Evolutionary conservation across 2,329 filamentous ascomycete species (phyloP).

Genomic region (Aspergillus phoenicis): DNA sequence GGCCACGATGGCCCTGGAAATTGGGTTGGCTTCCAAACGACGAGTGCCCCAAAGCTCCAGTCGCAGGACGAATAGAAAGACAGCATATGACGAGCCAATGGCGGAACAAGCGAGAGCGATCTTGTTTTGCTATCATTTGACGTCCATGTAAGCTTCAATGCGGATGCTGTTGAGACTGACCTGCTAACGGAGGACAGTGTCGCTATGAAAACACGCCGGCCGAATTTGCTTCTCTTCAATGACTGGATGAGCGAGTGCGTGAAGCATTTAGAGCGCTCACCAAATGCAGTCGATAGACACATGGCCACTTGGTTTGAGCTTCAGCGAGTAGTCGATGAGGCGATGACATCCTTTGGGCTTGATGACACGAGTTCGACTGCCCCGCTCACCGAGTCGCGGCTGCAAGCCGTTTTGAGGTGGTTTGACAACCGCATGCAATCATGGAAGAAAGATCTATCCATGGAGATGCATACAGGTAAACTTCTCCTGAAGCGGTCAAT

Average conservation of each 20-base stretch:
- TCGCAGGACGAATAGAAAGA: slow-evolving; percentile 15
- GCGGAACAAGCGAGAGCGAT: slow-evolving; percentile 39
- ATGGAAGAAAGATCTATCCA: slow-evolving; percentile 34
- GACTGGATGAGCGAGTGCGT: slow-evolving; percentile 40
- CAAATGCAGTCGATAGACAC: slow-evolving; percentile 33
- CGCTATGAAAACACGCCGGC: slow-evolving; percentile 41
- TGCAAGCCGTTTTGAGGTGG: slow-evolving; percentile 38
- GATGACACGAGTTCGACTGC: slow-evolving; percentile 38
- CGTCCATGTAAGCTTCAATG: slow-evolving; percentile 30
- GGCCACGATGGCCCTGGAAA: slow-evolving; percentile 53
- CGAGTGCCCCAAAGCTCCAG: slow-evolving; percentile 26
- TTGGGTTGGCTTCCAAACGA: slow-evolving; percentile 40
- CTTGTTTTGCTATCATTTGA: slow-evolving; percentile 38
- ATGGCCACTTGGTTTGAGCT: slow-evolving; percentile 39
- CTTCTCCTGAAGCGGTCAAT: not conserved
- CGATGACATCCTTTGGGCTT: slow-evolving; percentile 39
- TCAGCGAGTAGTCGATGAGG: slow-evolving; percentile 38
- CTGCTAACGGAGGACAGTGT: slow-evolving; percentile 27
- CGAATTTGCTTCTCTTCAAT: slow-evolving; percentile 40
- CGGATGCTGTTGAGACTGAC: not conserved
- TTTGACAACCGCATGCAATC: slow-evolving; percentile 40
- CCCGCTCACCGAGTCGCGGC: slow-evolving; percentile 35
- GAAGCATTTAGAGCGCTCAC: slow-evolving; percentile 33
- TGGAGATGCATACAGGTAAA: slow-evolving; percentile 35
- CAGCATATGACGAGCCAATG: slow-evolving; percentile 31